These are phyloP conservation scores for Cyamopsis tetragonoloba DNA, from an alignment of 306 rosid species.

Conservation along the genomic window DNA sequence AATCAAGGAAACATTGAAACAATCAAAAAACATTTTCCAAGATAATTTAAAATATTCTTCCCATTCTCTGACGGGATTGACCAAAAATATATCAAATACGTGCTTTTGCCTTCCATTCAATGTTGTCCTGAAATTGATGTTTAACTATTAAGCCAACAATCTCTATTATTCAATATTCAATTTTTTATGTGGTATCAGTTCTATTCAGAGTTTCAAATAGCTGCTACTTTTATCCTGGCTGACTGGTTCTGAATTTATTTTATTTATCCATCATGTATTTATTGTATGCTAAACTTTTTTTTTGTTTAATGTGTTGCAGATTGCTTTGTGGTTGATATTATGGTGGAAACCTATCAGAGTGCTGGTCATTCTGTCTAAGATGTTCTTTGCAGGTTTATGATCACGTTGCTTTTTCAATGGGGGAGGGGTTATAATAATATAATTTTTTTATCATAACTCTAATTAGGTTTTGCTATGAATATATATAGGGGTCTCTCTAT, in stretches of 20 bases:
- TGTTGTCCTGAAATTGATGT: not conserved
- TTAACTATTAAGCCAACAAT: not conserved
- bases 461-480: constrained; percentile 15
- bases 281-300: not conserved
- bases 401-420: not conserved
- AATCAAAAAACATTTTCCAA: not conserved
- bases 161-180: not conserved
- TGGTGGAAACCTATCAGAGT: constrained; percentile 84
- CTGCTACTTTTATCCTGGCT: constrained; percentile 23
- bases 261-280: not conserved
- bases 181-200: not conserved
- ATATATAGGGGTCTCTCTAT: constrained; percentile 76
- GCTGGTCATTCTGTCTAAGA: constrained; percentile 61
- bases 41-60: not conserved
- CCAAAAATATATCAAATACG: not conserved
- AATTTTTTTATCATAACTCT: constrained; percentile 15
- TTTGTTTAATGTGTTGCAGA: constrained; percentile 41
- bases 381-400: constrained; percentile 84
- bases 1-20: not conserved
- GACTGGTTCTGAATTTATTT: constrained; percentile 24
- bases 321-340: constrained; percentile 75
- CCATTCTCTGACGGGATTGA: not conserved
- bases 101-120: not conserved
- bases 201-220: constrained; percentile 11
- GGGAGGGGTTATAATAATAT: not conserved